Conservation (phyloP, 1,284 basidiomycete species). For the Cutaneotrichosporon sp. region DNA sequence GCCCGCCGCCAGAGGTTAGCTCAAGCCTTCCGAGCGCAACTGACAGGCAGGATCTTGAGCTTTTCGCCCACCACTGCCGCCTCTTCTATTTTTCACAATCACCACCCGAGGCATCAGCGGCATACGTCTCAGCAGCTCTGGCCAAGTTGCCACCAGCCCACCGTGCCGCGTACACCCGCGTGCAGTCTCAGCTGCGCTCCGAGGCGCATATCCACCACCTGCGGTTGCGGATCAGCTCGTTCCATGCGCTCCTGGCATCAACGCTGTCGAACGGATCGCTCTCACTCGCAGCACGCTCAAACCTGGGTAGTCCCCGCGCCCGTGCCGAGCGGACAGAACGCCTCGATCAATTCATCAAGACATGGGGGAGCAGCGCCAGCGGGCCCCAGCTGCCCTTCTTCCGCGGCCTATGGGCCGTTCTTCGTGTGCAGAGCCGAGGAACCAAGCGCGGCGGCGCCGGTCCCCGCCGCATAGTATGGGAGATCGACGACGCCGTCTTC, state of each 20-base stretch:
- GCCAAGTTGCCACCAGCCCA: slow-evolving; percentile 36
- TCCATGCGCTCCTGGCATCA: slow-evolving; percentile 40
- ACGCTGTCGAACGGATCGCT: slow-evolving; percentile 33
- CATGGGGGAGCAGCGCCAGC: slow-evolving; percentile 31
- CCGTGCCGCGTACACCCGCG: slow-evolving; percentile 38
- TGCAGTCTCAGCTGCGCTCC: slow-evolving; percentile 38
- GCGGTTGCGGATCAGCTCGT: slow-evolving; percentile 37
- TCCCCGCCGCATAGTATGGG: slow-evolving; percentile 37
- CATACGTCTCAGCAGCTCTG: slow-evolving; percentile 36
- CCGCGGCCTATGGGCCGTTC: slow-evolving; percentile 33
- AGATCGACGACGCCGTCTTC: slow-evolving; percentile 47
- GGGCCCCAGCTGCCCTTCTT: slow-evolving; percentile 45
- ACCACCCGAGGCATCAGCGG: slow-evolving; percentile 28
- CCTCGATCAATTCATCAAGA: slow-evolving; percentile 28
- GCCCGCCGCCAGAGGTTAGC: slow-evolving; percentile 27
- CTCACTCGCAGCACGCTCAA: slow-evolving; percentile 27
- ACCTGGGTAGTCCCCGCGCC: slow-evolving; percentile 22
- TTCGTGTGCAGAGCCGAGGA: slow-evolving; percentile 37
- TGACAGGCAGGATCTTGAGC: slow-evolving; percentile 28
- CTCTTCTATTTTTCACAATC: slow-evolving; percentile 34
- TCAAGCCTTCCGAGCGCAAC: too few relatives aligned
- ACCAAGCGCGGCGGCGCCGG: slow-evolving; percentile 31
- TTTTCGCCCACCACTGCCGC: slow-evolving; percentile 41
- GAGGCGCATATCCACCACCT: slow-evolving; percentile 43
- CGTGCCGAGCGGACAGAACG: slow-evolving; percentile 31